These are phyloP conservation scores for Candida neerlandica DNA, from an alignment of 1,139 yeast species.

Conservation along the genomic window DNA sequence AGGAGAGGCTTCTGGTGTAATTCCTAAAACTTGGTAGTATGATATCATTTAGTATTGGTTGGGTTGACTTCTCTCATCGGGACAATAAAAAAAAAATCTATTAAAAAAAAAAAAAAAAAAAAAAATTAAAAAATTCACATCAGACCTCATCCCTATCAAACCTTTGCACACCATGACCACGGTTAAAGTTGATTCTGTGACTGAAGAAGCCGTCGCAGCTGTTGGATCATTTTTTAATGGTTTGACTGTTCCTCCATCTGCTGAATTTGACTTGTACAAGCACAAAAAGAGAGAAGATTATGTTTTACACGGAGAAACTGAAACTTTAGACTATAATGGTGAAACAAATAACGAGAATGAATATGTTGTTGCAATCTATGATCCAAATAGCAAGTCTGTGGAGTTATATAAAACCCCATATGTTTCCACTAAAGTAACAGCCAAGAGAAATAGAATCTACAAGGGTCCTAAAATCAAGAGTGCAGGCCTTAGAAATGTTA, in stretches of 20 bases:
- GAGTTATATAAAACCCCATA: slow-evolving; percentile 66
- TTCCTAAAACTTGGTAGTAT: slow-evolving; percentile 58
- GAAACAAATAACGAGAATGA: slow-evolving; percentile 45
- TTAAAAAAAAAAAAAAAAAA: slow-evolving; percentile 7
- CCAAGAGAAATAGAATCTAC: slow-evolving; percentile 52
- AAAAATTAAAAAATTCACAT: background rate
- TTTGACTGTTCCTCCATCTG: slow-evolving; percentile 57
- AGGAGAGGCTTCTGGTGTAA: slow-evolving; percentile 21
- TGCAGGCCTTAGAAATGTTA: slow-evolving; percentile 52
- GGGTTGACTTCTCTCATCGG: slow-evolving; percentile 5
- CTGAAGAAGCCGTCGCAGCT: slow-evolving; percentile 37
- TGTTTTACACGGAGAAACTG: slow-evolving; percentile 78
- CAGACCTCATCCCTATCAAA: slow-evolving; percentile 2
- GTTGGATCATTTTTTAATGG: slow-evolving; percentile 77
- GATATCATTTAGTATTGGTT: slow-evolving; percentile 16
- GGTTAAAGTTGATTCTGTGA: slow-evolving; percentile 15
- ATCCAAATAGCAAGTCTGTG: slow-evolving; percentile 58
- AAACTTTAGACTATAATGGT: slow-evolving; percentile 74
- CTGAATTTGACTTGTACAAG: slow-evolving; percentile 65
- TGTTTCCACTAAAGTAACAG: slow-evolving; percentile 55
- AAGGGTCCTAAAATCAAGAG: slow-evolving; percentile 66
- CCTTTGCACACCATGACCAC: slow-evolving; percentile 7
- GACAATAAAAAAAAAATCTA: background rate
- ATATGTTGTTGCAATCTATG: slow-evolving; percentile 71
- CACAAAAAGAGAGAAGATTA: slow-evolving; percentile 49